A percentile compares a stretch with the other conserved stretches of the same genome.
phyloP scores from a whole-genome alignment of 2,329 filamentous ascomycete species.

The Fusarium xylarioides region DNA sequence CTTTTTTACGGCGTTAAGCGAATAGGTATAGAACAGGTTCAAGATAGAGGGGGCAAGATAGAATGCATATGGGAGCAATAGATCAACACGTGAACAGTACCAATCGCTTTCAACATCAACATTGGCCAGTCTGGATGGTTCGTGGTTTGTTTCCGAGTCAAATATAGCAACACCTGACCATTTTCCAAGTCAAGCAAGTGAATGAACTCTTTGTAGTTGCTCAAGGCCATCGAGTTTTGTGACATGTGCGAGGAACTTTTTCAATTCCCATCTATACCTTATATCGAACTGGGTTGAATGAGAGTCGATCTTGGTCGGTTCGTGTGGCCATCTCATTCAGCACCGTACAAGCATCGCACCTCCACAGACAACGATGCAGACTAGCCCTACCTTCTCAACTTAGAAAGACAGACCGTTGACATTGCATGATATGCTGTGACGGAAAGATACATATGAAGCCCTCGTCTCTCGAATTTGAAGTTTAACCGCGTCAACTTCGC shows the following conservation, averaged over 20 bases:
- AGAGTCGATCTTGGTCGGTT: background rate
- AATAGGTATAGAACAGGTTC: conserved; percentile 3
- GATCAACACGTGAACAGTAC: conserved; percentile 3
- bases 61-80: background rate
- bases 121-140: background rate
- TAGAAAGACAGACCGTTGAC: background rate
- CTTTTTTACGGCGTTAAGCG: conserved; percentile 15
- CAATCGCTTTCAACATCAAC: background rate
- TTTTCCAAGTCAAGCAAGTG: background rate
- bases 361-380: background rate
- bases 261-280: background rate
- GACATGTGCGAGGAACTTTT: background rate
- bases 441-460: background rate
- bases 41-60: conserved; percentile 1
- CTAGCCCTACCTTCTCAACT: background rate
- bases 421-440: background rate
- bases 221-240: background rate
- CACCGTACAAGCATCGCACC: background rate
- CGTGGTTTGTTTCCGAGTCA: background rate
- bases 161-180: background rate
- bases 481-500: conserved; percentile 13
- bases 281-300: background rate
- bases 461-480: background rate
- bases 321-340: background rate
- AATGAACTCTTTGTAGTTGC: background rate